Evolutionary conservation across 192 early-diverging fungal genomes (phyloP).

Genomic region (Backusella macrospora): DNA sequence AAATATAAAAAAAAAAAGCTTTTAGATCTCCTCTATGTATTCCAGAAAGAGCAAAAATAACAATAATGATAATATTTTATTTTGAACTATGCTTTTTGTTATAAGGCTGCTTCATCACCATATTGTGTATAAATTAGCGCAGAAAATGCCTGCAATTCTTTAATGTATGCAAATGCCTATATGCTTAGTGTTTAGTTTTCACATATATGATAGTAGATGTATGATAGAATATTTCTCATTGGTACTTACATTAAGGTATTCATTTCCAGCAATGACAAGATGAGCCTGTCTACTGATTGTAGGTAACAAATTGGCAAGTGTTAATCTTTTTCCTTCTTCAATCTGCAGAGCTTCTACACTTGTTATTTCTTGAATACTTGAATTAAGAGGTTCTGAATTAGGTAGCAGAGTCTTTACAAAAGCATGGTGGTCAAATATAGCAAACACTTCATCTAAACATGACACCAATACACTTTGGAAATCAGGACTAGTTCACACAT

Average conservation of each 20-base stretch:
- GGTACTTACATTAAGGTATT: conserved; percentile 64
- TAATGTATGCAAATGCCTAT: conserved; percentile 64
- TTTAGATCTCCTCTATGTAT: no score
- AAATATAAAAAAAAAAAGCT: no score
- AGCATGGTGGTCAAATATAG: conserved; percentile 42
- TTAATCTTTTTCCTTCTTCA: conserved; percentile 51
- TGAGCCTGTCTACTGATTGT: conserved; percentile 69
- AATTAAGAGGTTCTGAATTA: conserved; percentile 13
- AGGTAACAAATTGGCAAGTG: conserved; percentile 67
- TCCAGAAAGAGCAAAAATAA: conserved; percentile 7
- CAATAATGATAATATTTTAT: background rate
- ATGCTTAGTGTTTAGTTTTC: background rate
- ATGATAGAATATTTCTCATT: background rate
- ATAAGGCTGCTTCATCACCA: conserved; percentile 35
- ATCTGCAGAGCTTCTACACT: conserved; percentile 40
- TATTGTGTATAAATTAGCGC: conserved; percentile 78
- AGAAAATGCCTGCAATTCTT: conserved; percentile 76
- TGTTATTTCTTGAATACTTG: conserved; percentile 60
- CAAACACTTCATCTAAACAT: conserved; percentile 49
- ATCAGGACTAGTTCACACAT: conserved; percentile 43
- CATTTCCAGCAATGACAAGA: conserved; percentile 72
- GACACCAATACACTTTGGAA: conserved; percentile 47
- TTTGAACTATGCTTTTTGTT: background rate
- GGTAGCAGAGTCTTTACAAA: conserved; percentile 43
- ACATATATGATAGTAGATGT: background rate